phyloP scores from a whole-genome alignment of 768 basidiomycete species.

The Mycena latifolia region DNA sequence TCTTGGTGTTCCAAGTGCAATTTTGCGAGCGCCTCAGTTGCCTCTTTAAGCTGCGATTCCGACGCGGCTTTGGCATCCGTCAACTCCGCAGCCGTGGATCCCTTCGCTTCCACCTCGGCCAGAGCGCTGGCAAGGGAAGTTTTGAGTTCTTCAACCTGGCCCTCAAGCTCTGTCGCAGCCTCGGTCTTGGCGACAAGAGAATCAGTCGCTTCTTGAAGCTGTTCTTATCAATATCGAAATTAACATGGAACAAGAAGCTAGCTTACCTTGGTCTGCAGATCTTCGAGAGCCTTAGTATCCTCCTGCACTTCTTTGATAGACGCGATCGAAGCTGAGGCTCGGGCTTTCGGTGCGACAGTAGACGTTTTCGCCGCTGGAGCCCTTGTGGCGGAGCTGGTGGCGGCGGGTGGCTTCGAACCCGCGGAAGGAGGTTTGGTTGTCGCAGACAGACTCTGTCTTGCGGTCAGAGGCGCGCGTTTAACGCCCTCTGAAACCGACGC shows the following conservation, averaged over 20 bases:
- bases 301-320: constrained; percentile 80
- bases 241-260: constrained; percentile 2
- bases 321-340: constrained; percentile 72
- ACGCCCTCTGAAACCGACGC: constrained; percentile 77
- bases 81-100: constrained; percentile 56
- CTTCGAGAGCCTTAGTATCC: constrained; percentile 67
- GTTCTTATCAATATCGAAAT: constrained; percentile 17
- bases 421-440: constrained; percentile 48
- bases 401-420: constrained; percentile 43
- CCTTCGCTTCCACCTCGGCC: constrained; percentile 63
- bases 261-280: constrained; percentile 70
- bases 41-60: constrained; percentile 61
- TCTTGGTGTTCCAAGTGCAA: constrained; percentile 48
- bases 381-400: constrained; percentile 27
- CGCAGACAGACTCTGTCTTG: constrained; percentile 57
- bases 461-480: constrained; percentile 59
- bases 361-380: constrained; percentile 49
- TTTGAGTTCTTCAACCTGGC: constrained; percentile 62
- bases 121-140: constrained; percentile 60
- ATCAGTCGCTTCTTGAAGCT: constrained; percentile 75
- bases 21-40: constrained; percentile 54
- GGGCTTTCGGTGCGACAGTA: constrained; percentile 53
- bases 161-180: constrained; percentile 65
- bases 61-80: constrained; percentile 61
- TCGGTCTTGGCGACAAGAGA: constrained; percentile 66